Evolutionary conservation across 148 eudicot genomes (phyloP), one percentile per base, ranked within the genome.

Genomic region (Vaccinium vitisidaea): DNA sequence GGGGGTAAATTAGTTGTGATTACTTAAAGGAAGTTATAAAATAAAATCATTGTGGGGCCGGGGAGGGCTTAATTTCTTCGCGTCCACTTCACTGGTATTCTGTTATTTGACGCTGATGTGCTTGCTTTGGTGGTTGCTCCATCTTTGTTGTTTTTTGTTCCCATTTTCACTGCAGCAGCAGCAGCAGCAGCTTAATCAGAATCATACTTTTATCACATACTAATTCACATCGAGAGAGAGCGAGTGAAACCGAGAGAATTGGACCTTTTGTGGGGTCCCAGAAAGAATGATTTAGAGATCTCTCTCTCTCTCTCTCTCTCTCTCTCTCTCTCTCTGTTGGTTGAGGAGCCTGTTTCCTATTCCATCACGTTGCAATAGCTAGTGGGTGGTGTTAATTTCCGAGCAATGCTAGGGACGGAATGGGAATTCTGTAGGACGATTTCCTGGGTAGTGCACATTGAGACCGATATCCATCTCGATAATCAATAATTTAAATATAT

Each of bases 71-170:
- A 80, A 88, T 95, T 89, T 91, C 98, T 95, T 95, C 84, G 94
- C 98, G 90, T 92, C 89, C 91, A 95, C 94, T 95, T 90, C 93
- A 95, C 98, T 90, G 21, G 86, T 87, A 67, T 87, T 91, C 85
- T 86, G 93, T 93, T 93, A 88, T 75, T 88, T 85, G 90, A 90
- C 48, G 84, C 58, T 89, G 92, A 88, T 88, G 65, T 80, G 49
- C 78, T 53, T 25, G 58, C 21, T 10, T n/a, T 73, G 89, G 86
- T 88, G 84, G 93, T 90, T 93, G 67, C 67, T 54, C 65, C 14
- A 1, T 79, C 67, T 54, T 27, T 54, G 11, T 14, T 15, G 54
- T 56, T 6, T 54, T 7, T 78, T 8, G 46, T 5, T 43, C 46
- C 46, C 18, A 53, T 8, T 49, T 19, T 43, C n/a, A 21, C 54